A percentile compares a stretch with the other conserved stretches of the same genome.
phyloP scores from a whole-genome alignment of 2,329 filamentous ascomycete species.

The Periconia sp. region DNA sequence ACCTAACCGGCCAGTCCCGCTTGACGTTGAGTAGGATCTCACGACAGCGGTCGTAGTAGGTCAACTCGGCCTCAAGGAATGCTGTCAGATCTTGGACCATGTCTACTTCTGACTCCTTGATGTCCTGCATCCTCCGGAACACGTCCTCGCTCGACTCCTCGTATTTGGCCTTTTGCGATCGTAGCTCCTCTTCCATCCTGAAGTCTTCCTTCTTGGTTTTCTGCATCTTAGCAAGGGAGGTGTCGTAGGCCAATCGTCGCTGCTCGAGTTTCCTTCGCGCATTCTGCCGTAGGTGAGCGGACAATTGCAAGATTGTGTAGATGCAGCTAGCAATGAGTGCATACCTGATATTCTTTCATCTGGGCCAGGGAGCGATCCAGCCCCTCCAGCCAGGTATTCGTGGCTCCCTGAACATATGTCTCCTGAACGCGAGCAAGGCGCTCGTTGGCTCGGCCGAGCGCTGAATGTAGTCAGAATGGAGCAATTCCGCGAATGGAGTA shows the following conservation, averaged over 20 bases:
- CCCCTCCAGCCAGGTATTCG: conserved; percentile 86
- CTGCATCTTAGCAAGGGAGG: conserved; percentile 86
- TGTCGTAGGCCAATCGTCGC: conserved; percentile 87
- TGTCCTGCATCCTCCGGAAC: conserved; percentile 89
- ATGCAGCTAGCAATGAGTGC: conserved; percentile 30
- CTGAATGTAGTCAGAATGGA: conserved; percentile 49
- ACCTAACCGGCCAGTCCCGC: conserved; percentile 72
- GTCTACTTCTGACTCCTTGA: conserved; percentile 88
- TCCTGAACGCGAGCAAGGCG: conserved; percentile 86
- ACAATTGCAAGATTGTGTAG: background rate
- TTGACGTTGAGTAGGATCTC: conserved; percentile 78
- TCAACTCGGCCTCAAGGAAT: conserved; percentile 87
- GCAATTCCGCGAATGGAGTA: background rate
- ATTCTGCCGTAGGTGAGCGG: conserved; percentile 54
- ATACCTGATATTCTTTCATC: conserved; percentile 97
- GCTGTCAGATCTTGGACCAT: conserved; percentile 78
- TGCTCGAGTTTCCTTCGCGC: conserved; percentile 94
- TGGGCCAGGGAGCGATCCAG: conserved; percentile 86
- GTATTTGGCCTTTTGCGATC: conserved; percentile 91
- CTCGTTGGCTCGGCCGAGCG: conserved; percentile 85
- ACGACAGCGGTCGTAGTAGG: conserved; percentile 88
- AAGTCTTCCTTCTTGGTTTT: conserved; percentile 95
- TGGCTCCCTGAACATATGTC: conserved; percentile 77
- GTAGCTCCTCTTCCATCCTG: conserved; percentile 88
- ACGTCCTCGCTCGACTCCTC: conserved; percentile 96